A percentile compares a stretch with the other conserved stretches of the same genome.
These are phyloP conservation scores for Globisporangium megalacanthum DNA, from an alignment of 352 stramenopile genomes.

Conservation along the genomic window DNA sequence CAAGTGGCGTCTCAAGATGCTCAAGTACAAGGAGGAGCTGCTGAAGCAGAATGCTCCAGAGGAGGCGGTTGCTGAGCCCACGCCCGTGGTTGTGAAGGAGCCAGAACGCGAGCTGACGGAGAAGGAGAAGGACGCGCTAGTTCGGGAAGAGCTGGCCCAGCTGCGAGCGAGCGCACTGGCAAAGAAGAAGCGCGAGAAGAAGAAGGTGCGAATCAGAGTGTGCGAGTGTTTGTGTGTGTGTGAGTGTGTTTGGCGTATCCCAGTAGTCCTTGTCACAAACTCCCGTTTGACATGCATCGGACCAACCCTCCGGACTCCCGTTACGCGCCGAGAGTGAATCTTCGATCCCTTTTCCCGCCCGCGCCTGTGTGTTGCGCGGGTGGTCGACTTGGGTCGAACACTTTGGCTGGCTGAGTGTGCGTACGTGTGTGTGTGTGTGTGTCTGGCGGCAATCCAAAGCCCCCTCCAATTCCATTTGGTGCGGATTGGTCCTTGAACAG, in stretches of 20 bases:
- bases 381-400: slow-evolving; percentile 77
- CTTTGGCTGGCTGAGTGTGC: slow-evolving; percentile 8
- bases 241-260: slow-evolving; percentile 54
- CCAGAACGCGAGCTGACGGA: slow-evolving; percentile 61
- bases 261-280: slow-evolving; percentile 86
- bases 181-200: slow-evolving; percentile 89
- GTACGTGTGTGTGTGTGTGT: slow-evolving; percentile 18
- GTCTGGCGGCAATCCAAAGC: slow-evolving; percentile 80
- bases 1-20: slow-evolving; percentile 96
- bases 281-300: slow-evolving; percentile 76
- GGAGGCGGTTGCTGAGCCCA: slow-evolving; percentile 15
- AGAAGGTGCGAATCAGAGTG: slow-evolving; percentile 62
- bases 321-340: slow-evolving; percentile 76
- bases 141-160: slow-evolving; percentile 82
- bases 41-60: slow-evolving; percentile 53
- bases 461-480: slow-evolving; percentile 75
- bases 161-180: slow-evolving; percentile 64
- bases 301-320: slow-evolving; percentile 90
- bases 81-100: slow-evolving; percentile 12
- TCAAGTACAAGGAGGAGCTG: slow-evolving; percentile 80
- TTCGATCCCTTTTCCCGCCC: slow-evolving; percentile 48
- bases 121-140: slow-evolving; percentile 75
- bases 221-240: slow-evolving; percentile 18
- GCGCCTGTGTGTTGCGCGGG: slow-evolving; percentile 39
- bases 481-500: slow-evolving; percentile 88